Conservation (phyloP, 768 basidiomycete species). For the Lyophyllum decastes region DNA sequence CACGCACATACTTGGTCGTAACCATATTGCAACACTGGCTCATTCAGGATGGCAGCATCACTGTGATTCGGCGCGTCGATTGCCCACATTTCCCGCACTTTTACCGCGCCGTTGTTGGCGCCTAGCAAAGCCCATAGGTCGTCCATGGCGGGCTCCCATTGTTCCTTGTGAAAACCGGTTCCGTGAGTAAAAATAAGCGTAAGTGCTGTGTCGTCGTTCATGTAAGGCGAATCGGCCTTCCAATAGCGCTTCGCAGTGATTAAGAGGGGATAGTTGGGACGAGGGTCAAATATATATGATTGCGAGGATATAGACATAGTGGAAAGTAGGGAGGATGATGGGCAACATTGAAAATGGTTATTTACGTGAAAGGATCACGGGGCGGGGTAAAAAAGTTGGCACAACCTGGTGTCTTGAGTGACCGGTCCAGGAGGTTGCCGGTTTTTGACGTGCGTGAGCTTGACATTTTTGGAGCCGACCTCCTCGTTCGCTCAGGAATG, state of each 20-base stretch:
- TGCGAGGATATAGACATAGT: conserved; percentile 15
- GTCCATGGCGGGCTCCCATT: conserved; percentile 58
- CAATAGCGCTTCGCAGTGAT: conserved; percentile 53
- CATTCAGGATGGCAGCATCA: conserved; percentile 51
- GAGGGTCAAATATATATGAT: conserved; percentile 52
- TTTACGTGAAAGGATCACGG: background rate
- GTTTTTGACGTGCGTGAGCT: too few relatives aligned
- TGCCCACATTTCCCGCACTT: conserved; percentile 50
- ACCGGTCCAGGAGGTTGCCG: too few relatives aligned
- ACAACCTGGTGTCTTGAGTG: too few relatives aligned
- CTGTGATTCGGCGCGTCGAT: conserved; percentile 60
- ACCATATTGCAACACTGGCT: conserved; percentile 38
- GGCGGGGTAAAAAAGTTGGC: too few relatives aligned
- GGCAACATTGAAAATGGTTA: background rate
- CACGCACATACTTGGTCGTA: conserved; percentile 44
- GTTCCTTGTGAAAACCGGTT: conserved; percentile 58
- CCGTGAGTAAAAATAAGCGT: conserved; percentile 56
- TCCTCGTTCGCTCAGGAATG: too few relatives aligned
- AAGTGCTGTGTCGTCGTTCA: conserved; percentile 37
- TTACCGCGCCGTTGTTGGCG: conserved; percentile 18
- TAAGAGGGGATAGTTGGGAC: conserved; percentile 50
- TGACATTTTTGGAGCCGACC: too few relatives aligned
- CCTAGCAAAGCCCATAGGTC: conserved; percentile 37
- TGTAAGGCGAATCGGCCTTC: conserved; percentile 31
- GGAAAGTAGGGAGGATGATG: background rate